Evolutionary conservation across 2,329 filamentous ascomycete genomes (phyloP).

Genomic region (Botrytis aclada): DNA sequence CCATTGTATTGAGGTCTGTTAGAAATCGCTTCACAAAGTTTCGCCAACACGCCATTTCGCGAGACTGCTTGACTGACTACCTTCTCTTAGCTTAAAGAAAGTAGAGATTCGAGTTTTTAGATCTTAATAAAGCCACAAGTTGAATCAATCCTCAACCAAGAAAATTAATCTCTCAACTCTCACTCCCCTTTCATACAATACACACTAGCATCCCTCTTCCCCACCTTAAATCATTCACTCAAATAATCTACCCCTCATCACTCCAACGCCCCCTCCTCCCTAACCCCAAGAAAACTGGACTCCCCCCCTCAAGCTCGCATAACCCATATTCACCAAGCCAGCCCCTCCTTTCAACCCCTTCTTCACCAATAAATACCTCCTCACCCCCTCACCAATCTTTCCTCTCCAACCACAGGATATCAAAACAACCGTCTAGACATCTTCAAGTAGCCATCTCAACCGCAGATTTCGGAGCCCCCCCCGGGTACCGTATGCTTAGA

Average conservation of each 20-base stretch:
- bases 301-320: too few relatives aligned
- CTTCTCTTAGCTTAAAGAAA: too few relatives aligned
- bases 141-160: neutral
- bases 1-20: too few relatives aligned
- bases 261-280: too few relatives aligned
- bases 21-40: too few relatives aligned
- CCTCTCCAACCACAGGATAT: neutral
- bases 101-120: too few relatives aligned
- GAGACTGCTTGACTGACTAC: too few relatives aligned
- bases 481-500: too few relatives aligned
- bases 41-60: neutral
- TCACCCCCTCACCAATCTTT: fast-evolving
- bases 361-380: neutral
- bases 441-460: neutral
- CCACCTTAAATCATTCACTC: neutral
- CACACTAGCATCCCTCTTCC: neutral
- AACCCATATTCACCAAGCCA: neutral
- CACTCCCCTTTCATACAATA: neutral
- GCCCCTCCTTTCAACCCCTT: neutral
- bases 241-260: neutral
- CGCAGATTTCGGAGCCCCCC: fast-evolving
- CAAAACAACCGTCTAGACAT: too few relatives aligned
- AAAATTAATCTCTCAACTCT: neutral
- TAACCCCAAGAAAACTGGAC: too few relatives aligned
- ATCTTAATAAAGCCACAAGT: neutral